Conservation (phyloP, 768 basidiomycete genomes). For the Pleurotus tuber-regium region DNA sequence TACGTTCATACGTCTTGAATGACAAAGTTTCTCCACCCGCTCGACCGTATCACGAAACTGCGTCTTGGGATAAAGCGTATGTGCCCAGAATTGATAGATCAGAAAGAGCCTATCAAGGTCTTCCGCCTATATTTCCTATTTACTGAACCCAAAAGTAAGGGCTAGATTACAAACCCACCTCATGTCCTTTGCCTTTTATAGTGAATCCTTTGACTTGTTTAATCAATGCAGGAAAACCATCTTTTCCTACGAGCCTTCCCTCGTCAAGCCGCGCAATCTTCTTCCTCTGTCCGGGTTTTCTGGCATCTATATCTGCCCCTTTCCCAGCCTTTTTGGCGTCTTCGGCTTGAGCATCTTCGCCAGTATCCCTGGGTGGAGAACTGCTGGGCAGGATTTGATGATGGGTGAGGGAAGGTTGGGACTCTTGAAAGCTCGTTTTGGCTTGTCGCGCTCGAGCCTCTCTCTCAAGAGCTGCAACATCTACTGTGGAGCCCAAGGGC, state of each 20-base stretch:
- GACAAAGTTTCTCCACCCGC: conserved; percentile 86
- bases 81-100: conserved; percentile 94
- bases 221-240: conserved; percentile 80
- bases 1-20: conserved; percentile 84
- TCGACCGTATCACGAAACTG: conserved; percentile 85
- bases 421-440: too few species aligned
- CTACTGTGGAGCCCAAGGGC: conserved; percentile 48
- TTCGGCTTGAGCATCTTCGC: conserved; percentile 22
- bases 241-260: conserved; percentile 62
- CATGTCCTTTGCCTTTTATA: conserved; percentile 87
- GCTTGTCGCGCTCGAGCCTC: conserved; percentile 52
- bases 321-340: conserved; percentile 20
- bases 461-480: conserved; percentile 50
- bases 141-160: background rate
- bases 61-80: conserved; percentile 86
- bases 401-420: conserved; percentile 46
- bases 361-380: conserved; percentile 43
- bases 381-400: conserved; percentile 36
- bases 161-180: conserved; percentile 47
- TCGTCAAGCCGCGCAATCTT: conserved; percentile 69
- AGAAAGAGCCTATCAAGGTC: conserved; percentile 81
- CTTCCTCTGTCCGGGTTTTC: conserved; percentile 32
- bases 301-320: conserved; percentile 32
- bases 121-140: conserved; percentile 46
- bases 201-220: conserved; percentile 76